Evolutionary conservation across 768 basidiomycete species (phyloP).

Genomic region (Suillus ampliporus): DNA sequence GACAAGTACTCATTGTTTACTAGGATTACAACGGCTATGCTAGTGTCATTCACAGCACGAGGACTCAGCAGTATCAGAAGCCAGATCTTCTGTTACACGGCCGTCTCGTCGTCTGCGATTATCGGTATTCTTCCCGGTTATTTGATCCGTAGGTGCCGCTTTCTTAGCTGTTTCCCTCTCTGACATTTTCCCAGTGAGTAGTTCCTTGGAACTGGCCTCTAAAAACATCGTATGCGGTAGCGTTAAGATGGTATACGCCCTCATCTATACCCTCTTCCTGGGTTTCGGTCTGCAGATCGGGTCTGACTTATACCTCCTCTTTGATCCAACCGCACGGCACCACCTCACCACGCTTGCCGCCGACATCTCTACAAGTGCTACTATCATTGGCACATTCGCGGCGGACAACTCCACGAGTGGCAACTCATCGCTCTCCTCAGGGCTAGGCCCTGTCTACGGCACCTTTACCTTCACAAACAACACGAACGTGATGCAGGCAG

Average conservation of each 20-base stretch:
- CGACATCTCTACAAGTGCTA: slow-evolving; percentile 51
- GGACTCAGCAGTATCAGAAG: slow-evolving; percentile 80
- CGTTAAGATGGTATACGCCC: slow-evolving; percentile 88
- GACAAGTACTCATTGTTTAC: slow-evolving; percentile 20
- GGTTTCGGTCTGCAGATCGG: slow-evolving; percentile 88
- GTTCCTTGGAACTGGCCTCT: slow-evolving; percentile 82
- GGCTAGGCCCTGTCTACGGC: slow-evolving; percentile 49
- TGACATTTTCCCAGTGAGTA: slow-evolving; percentile 59
- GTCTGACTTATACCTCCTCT: slow-evolving; percentile 76
- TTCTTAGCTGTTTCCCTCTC: slow-evolving; percentile 1
- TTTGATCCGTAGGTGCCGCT: slow-evolving; percentile 63
- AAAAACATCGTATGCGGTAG: slow-evolving; percentile 86
- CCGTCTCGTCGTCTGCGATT: slow-evolving; percentile 86
- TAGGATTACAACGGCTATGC: slow-evolving; percentile 82
- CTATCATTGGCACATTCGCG: slow-evolving; percentile 69
- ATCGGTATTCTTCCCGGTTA: slow-evolving; percentile 92
- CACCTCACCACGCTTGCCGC: slow-evolving; percentile 60
- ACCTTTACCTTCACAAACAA: slow-evolving; percentile 71
- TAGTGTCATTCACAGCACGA: slow-evolving; percentile 82
- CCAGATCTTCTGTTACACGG: slow-evolving; percentile 88
- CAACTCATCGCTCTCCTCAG: slow-evolving; percentile 31
- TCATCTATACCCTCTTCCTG: slow-evolving; percentile 85
- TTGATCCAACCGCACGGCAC: slow-evolving; percentile 62
- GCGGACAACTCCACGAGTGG: slow-evolving; percentile 56
- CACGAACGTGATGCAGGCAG: slow-evolving; percentile 47